Base-by-base conservation (phyloP, 768 basidiomycete genomes). In the Roridomyces roridus region DNA sequence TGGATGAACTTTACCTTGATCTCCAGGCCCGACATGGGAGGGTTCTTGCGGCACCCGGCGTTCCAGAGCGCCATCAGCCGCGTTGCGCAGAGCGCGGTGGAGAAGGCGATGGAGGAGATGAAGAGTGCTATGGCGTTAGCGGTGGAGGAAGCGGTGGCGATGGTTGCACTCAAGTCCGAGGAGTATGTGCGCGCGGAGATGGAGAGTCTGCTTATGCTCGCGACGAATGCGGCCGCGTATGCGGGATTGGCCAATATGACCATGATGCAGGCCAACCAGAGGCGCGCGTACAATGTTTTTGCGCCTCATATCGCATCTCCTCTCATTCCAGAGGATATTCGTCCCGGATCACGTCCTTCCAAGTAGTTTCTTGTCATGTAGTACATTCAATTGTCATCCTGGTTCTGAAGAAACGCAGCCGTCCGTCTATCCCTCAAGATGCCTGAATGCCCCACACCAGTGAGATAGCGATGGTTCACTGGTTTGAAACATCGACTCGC, bases 1-100 rank as follows among this genome's bases (percentile, higher is more conserved):
- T 43, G 42, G 42, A 43, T 50, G 48, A 50, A 50, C 37, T 41
- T 50, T 24, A 41, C 48, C 25, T n/a, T 50, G 14, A 50, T 50
- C 48, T 37, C 47, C 10, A 36, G 29, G 18, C 48, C 48, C 1
- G 48, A 50, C 26, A 26, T 50, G 48, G n/a, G 37, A 10, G 7
- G 17, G 21, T 50, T 50, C 26, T 26, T 50, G 26, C n/a, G 12
- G 25, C 39, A 28, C 23, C 23, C 23, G 24, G 48, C 48, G 7
- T 50, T 50, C 37, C 48, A 50, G 48, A 24, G 20, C 4, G 26
- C 39, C 11, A 28, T 50, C 48, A 15, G 25, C n/a, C 7, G 20
- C 5, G 48, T 50, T 10, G 48, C 48, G 26, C 37, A 26, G 24
- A 24, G 37, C n/a, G 48, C 48, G 6, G 26, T 50, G 6, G 37